A percentile compares a stretch with the other conserved stretches of the same genome.
These are phyloP conservation scores for Starmerella etchellsii DNA, from an alignment of 805 yeast species.

Conservation along the genomic window DNA sequence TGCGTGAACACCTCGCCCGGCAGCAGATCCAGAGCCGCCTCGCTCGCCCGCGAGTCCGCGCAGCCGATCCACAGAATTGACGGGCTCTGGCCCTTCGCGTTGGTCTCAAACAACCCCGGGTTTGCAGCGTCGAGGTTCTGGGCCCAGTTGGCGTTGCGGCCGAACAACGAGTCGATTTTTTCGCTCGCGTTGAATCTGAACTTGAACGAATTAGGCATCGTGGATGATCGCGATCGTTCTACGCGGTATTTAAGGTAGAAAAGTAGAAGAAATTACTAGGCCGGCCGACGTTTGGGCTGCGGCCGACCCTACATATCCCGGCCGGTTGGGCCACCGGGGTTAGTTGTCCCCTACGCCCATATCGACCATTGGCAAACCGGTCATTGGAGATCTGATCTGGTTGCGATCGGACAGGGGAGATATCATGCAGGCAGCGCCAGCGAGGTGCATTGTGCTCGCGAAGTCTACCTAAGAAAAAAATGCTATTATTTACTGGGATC, in stretches of 20 bases:
- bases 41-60: conserved; percentile 83
- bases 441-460: too few relatives aligned
- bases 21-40: conserved; percentile 55
- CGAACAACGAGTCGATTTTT: conserved; percentile 28
- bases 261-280: too few relatives aligned
- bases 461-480: too few relatives aligned
- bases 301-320: too few relatives aligned
- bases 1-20: conserved; percentile 90
- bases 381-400: background rate
- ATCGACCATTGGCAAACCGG: background rate
- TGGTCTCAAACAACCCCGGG: conserved; percentile 47
- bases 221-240: background rate
- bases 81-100: conserved; percentile 79
- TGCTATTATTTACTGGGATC: too few relatives aligned
- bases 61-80: conserved; percentile 92
- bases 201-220: conserved; percentile 10
- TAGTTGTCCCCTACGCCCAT: background rate
- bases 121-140: conserved; percentile 34
- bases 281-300: too few relatives aligned
- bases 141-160: conserved; percentile 37
- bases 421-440: too few relatives aligned
- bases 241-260: too few relatives aligned
- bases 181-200: conserved; percentile 28
- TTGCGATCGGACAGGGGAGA: too few relatives aligned
- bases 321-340: too few relatives aligned